Base-by-base conservation (phyloP, 2,329 filamentous ascomycete species). In the Fusarium fujikuroi region DNA sequence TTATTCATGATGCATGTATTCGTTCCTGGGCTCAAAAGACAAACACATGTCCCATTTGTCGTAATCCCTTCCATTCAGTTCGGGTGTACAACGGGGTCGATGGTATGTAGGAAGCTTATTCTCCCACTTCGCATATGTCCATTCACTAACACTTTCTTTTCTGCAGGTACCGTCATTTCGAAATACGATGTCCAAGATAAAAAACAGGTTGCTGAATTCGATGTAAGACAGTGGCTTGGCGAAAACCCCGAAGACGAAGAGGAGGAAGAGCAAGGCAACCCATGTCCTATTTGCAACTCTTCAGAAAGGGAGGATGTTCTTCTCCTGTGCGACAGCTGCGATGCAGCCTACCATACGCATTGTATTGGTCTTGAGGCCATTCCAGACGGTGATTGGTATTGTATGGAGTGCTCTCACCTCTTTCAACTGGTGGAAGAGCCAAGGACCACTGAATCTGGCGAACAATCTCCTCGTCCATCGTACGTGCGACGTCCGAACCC, bases 1-100 rank as follows among this genome's bases (percentile, higher is more conserved):
- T 95, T 76, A 87, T 99, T 76, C 96, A 99, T 84, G 92, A 99
- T 84, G 91, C 92, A 59, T 99, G 96, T 83, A 88, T 99, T 76
- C 92, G 93, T 77, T 94, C 95, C 76, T 99, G 96, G 96, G 94
- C 95, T 50, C 94, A 97, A 83, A 93, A 97, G 82, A 95, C 96
- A 73, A 99, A 98, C 84, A 98, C 95, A 81, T 99, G 96, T 83
- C 96, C 96, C 50, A 97, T 99, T 82, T 99, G 96, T 84, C 93
- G 96, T 76, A 93, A 94, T 78, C 91, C 89, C 72, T 98, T 99
- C 85, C 95, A 98, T 83, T 85, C 92, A 77, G 95, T 99, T 75
- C 91, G 96, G 80, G 91, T 99, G 70, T 92, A 92, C 82, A 90
- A 93, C 79, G 90, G 88, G 75, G 84, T 95, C 78, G 93, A 94